Conservation (phyloP, 768 basidiomycete genomes). For the Coprinellus aureogranulatus region DNA sequence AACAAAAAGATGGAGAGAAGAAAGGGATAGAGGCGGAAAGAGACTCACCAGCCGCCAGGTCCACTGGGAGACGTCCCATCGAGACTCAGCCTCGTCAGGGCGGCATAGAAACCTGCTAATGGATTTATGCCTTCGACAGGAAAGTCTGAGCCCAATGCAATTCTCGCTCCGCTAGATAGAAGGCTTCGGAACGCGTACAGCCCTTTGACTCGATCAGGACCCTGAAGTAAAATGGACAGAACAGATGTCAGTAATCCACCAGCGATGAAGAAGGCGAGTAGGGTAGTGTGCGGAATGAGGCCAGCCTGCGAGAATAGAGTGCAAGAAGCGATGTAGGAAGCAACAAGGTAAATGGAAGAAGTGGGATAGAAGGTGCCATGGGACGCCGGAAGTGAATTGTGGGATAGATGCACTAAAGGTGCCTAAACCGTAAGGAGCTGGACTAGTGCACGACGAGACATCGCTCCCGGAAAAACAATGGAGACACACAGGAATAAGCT, state of each 20-base stretch:
- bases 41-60: slow-evolving; percentile 69
- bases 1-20: no score
- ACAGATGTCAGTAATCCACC: not conserved
- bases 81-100: slow-evolving; percentile 66
- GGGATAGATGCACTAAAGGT: no score
- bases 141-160: slow-evolving; percentile 91
- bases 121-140: slow-evolving; percentile 92
- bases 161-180: slow-evolving; percentile 46
- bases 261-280: not conserved
- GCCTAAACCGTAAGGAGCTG: no score
- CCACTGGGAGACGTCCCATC: slow-evolving; percentile 84
- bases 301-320: not conserved
- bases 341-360: not conserved
- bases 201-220: slow-evolving; percentile 75
- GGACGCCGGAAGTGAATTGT: no score
- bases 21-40: not conserved
- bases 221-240: slow-evolving; percentile 46
- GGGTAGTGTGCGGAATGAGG: no score
- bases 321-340: not conserved
- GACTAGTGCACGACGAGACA: no score
- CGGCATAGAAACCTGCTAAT: slow-evolving; percentile 86
- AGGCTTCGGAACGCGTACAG: slow-evolving; percentile 89
- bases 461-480: no score
- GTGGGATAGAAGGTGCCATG: not conserved
- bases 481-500: no score